Base-by-base conservation (phyloP, 2,329 filamentous ascomycete species). In the Fusarium xyrophilum region DNA sequence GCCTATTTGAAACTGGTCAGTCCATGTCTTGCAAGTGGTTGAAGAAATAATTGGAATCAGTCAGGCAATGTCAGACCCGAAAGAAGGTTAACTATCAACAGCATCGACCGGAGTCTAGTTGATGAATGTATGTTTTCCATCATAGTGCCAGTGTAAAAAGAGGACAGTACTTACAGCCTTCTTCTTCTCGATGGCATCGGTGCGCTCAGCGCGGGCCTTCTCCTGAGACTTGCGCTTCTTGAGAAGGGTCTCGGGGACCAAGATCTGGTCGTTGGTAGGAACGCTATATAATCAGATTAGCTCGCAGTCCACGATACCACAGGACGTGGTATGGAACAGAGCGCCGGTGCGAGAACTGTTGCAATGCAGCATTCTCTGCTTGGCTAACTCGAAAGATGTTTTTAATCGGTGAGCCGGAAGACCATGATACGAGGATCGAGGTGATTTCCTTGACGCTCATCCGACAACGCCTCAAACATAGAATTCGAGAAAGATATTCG, bases 211-310 rank as follows among this genome's bases (percentile, higher is more conserved):
- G 83, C 94, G 92, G 82, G 94, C 93, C 90, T 97, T 97, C 90
- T 99, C 96, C 87, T 97, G 95, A 83, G 89, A 93, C 93, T 99
- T 99, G 88, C 96, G 93, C 93, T 99, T 99, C 92, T 99, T 99
- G 84, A 99, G 90, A 80, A 99, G 93, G 78, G 96, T 99, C 93
- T 99, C 96, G 77, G 96, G 96, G 81, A 98, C 93, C 82, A 98
- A 88, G 82, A 99, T 90, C 83, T 98, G 92, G 83, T 97, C 93
- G 84, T 94, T 85, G 83, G 93, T 97, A 76, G 96, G 93, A 80
- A 97, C 92, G 67, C 59, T 69, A 85, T 90, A 85, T 73, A 76
- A 68, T 89, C 82, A 93, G 90, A 91, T 93, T 89, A 92, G 91
- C 92, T 89, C 88, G 87, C 87, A 85, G 85, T 88, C 87, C 89